Evolutionary conservation across 176 grass and related monocot species (phyloP), one percentile per base, ranked within the genome.

Genomic region (Aegilops sharonensis): DNA sequence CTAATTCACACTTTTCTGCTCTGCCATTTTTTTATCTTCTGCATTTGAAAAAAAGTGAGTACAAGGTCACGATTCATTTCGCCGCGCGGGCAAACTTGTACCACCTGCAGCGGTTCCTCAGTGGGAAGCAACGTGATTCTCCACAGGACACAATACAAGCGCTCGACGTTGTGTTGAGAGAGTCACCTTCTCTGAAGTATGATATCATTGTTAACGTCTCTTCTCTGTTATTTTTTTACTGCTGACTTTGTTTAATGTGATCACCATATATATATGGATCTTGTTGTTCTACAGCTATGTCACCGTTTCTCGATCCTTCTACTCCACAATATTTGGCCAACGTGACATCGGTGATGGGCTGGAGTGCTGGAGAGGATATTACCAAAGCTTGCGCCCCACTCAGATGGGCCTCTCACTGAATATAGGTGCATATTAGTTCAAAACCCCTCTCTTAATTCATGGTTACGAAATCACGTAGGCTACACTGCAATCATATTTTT

Each of bases 341-440:
- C 0, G 3, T 1, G 86, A 92, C 21, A 92, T 98, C 71, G 90
- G 86, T 59, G 84, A 84, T 47, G 96, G 91, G 8, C 79, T 98
- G 24, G 96, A 98, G 60, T 92, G 78, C 62, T 95, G 96, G 96
- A 94, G 70, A 57, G 96, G 93, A 10, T 95, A 91, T 39, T 95
- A 94, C 68, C 95, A 98, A 90, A 98, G 95, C 89, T 70, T 98
- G 72, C 89, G 93, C 13, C 95, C 90, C 31, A 89, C 91, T 12
- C 95, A 98, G 75, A 94, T 94, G 93, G 93, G 96, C 2, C 86
- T 92, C 10, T 95, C 93, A 17, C 50, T 95, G 30, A 98, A 98
- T 24, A 87, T 91, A 45, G 96, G 96, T 98, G 86, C 67, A 85
- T 66, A 64, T 21, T 75, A 21, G 4, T 85, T 27, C 65, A 18